phyloP scores from a whole-genome alignment of 805 yeast species.

The Lachancea kluyveri region DNA sequence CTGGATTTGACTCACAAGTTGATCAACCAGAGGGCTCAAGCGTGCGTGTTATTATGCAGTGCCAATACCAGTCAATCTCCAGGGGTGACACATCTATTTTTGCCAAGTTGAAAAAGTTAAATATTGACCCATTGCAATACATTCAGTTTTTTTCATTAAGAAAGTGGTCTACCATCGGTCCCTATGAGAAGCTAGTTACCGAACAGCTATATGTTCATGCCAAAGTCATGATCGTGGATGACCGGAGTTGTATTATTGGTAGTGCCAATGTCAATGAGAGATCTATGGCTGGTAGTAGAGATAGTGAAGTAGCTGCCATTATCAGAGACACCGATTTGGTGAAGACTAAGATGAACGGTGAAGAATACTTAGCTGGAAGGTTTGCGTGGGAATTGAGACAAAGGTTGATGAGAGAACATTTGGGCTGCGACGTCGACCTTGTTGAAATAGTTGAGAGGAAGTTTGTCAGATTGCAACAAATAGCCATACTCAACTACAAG shows the following conservation, averaged over 20 bases:
- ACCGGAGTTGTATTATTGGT: constrained; percentile 88
- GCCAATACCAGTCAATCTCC: constrained; percentile 90
- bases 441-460: constrained; percentile 76
- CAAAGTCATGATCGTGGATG: constrained; percentile 87
- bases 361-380: constrained; percentile 72
- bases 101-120: constrained; percentile 69
- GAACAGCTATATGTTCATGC: constrained; percentile 95
- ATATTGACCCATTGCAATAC: constrained; percentile 85
- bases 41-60: constrained; percentile 93
- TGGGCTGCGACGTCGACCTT: constrained; percentile 88
- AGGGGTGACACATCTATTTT: constrained; percentile 85
- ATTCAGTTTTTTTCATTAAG: constrained; percentile 87
- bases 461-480: constrained; percentile 39
- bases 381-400: constrained; percentile 87
- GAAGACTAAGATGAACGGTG: constrained; percentile 67
- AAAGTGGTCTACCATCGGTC: constrained; percentile 93
- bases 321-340: constrained; percentile 77
- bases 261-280: constrained; percentile 97
- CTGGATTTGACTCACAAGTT: constrained; percentile 92
- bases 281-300: constrained; percentile 90
- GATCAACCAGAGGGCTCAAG: constrained; percentile 91
- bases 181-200: constrained; percentile 62
- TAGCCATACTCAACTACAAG: constrained; percentile 28
- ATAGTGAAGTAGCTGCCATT: constrained; percentile 88
- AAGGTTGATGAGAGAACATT: constrained; percentile 92